Evolutionary conservation across 352 stramenopile species (phyloP), one percentile per base, ranked within the genome.

Genomic region (Phytophthora ohioensis): DNA sequence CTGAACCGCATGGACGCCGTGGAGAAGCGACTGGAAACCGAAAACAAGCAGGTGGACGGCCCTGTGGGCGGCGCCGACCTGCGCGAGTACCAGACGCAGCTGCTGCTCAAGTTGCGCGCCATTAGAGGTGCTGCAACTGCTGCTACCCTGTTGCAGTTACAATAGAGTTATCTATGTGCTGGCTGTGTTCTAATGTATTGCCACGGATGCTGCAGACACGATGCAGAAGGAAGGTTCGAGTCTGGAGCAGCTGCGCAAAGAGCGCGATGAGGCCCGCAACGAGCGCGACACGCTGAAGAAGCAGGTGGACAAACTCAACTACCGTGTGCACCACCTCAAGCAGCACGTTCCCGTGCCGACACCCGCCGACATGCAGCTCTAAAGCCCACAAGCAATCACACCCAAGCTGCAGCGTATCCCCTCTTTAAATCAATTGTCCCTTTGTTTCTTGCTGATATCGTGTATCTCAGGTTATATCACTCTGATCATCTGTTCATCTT

Each of bases 231-330:
- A 93, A 38, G 84, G 80, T 4, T 90, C 83, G 47, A 88, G 79
- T 11, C 34, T 91, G 27, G 83, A 85, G 48, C 79, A 87, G 68
- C 71, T 93, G 53, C 82, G 82, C 42, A 76, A 83, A 36, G 82
- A 93, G 69, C 81, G 84, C 56, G 84, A 91, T 32, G 78, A 80
- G 32, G 83, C 85, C 46, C 77, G 76, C 48, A 64, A 32, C 39
- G 87, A 94, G 66, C 80, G 83, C 57, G 84, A 90, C 48, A 72
- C 69, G 13, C 72, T 93, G 6, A 67, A 85, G 64, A 91, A 91
- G 72, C 83, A 93, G 72, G 85, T 94, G 42, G 61, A 78, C 55
- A 94, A 94, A 68, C 84, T 94, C 68, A 89, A 83, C 70, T 94
- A 94, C 71, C 87, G 85, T 58, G 75, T 94, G 41, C 64, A 86